Conservation (phyloP, 2,329 filamentous ascomycete genomes). For the Fusarium cicatricum region DNA sequence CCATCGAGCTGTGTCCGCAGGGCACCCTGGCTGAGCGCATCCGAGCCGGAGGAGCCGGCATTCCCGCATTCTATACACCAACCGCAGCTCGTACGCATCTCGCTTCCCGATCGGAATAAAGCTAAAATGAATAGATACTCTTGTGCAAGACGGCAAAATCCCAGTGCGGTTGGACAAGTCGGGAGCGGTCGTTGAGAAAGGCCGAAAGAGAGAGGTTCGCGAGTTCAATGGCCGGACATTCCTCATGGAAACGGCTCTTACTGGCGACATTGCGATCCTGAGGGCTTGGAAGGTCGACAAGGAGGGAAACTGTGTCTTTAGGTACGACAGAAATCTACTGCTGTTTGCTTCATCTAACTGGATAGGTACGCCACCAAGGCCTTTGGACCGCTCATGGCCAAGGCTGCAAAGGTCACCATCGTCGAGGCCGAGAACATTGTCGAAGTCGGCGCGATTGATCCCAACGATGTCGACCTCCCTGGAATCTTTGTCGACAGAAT, state of each 20-base stretch:
- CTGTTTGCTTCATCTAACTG: neutral
- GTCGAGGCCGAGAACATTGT: conserved; percentile 89
- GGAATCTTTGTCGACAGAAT: conserved; percentile 87
- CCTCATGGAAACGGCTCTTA: conserved; percentile 79
- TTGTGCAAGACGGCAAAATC: conserved; percentile 74
- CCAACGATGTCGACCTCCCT: conserved; percentile 79
- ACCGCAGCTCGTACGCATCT: conserved; percentile 68
- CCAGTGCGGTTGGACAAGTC: conserved; percentile 68
- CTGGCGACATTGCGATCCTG: conserved; percentile 79
- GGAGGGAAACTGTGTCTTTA: conserved; percentile 81
- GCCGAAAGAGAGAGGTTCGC: conserved; percentile 72
- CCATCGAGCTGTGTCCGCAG: conserved; percentile 79
- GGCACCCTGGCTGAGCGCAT: conserved; percentile 78
- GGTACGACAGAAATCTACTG: conserved; percentile 49
- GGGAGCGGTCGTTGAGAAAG: conserved; percentile 69
- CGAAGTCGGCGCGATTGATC: conserved; percentile 73
- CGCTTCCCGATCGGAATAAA: neutral
- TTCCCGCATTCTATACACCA: conserved; percentile 83
- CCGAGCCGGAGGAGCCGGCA: conserved; percentile 76
- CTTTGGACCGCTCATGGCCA: conserved; percentile 80
- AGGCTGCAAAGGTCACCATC: conserved; percentile 79
- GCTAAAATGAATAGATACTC: conserved; percentile 57
- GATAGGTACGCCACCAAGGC: conserved; percentile 74
- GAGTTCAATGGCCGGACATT: conserved; percentile 77
- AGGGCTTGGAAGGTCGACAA: conserved; percentile 80